Evolutionary conservation across 2,329 filamentous ascomycete genomes (phyloP).

Genomic region (Calonectria fujianensis): DNA sequence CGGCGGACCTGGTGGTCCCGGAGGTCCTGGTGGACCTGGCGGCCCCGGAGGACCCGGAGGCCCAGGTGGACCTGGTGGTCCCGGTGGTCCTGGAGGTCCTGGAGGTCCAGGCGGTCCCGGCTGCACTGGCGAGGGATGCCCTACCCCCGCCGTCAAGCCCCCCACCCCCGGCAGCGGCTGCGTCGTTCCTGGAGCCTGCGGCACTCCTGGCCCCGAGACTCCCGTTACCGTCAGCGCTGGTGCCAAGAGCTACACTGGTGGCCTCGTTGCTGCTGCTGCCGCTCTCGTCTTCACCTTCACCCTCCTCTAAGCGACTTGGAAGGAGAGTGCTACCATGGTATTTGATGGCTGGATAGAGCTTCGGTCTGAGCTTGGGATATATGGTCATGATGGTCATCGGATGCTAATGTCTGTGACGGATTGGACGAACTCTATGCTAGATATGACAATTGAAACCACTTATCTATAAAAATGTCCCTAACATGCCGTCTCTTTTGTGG

Average conservation of each 20-base stretch:
- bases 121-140: background rate
- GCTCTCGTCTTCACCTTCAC: conserved; percentile 11
- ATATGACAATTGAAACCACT: conserved; percentile 24
- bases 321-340: background rate
- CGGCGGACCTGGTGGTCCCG: background rate
- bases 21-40: background rate
- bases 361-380: conserved; percentile 14
- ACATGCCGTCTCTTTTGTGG: background rate
- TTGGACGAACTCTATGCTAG: conserved; percentile 26
- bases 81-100: background rate
- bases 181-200: background rate
- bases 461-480: background rate
- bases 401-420: conserved; percentile 17
- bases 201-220: conserved; percentile 5
- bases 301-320: conserved; percentile 6
- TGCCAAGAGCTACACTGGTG: conserved; percentile 25
- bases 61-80: background rate
- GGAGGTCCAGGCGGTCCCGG: background rate
- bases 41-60: background rate
- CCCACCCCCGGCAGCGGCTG: background rate
- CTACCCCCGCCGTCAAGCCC: conserved; percentile 21
- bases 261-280: conserved; percentile 6
- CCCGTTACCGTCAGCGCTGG: conserved; percentile 22
- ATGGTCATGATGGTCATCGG: conserved; percentile 18
- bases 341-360: conserved; percentile 18